Conservation (phyloP, 805 yeast species). For the Debaryomyces prosopidis region DNA sequence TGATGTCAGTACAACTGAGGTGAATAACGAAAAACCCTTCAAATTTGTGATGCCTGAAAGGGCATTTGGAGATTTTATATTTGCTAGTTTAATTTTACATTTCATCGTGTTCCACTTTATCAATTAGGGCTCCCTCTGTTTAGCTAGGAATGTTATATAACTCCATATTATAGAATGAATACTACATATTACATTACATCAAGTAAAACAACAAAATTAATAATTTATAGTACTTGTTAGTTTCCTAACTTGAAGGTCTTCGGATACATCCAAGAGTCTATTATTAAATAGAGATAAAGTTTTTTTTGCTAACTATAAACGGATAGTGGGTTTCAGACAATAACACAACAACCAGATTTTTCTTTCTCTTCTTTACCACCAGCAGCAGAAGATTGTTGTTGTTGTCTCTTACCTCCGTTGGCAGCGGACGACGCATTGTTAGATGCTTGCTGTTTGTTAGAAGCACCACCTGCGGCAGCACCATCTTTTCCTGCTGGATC, state of each 20-base stretch:
- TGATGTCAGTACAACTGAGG: conserved; percentile 4
- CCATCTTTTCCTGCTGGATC: not conserved
- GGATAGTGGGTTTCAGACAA: conserved; percentile 16
- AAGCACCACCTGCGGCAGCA: not conserved
- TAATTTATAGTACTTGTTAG: too few relatives aligned
- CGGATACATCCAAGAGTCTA: too few relatives aligned
- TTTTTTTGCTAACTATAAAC: too few relatives aligned
- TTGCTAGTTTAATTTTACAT: conserved; percentile 87
- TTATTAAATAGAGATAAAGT: too few relatives aligned
- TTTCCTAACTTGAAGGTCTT: too few relatives aligned
- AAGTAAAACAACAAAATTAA: not conserved
- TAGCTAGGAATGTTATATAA: not conserved
- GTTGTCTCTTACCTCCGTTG: conserved; percentile 4
- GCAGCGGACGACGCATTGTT: not conserved
- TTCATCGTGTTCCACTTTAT: conserved; percentile 89
- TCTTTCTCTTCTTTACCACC: conserved; percentile 23
- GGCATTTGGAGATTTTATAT: conserved; percentile 84
- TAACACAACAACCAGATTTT: conserved; percentile 38
- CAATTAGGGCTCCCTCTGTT: conserved; percentile 46
- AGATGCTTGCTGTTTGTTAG: conserved; percentile 1
- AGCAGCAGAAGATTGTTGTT: conserved; percentile 7
- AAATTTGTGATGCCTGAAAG: conserved; percentile 37
- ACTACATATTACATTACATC: not conserved
- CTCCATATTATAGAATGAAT: not conserved
- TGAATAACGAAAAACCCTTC: conserved; percentile 11